These are phyloP conservation scores for Boletales sp. DNA, from an alignment of 768 basidiomycete species.

Conservation along the genomic window DNA sequence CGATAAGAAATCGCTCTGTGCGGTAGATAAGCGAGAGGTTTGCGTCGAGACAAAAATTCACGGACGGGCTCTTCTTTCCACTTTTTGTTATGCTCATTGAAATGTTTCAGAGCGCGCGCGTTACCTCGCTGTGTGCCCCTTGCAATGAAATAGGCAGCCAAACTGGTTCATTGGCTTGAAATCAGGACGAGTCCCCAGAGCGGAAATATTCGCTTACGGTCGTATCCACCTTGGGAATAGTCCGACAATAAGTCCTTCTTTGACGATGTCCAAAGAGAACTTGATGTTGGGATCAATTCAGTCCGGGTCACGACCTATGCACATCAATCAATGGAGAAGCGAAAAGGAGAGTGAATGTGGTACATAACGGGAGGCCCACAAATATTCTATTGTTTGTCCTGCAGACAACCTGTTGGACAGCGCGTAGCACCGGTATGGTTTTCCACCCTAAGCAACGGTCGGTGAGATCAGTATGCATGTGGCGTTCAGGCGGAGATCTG, in stretches of 20 bases:
- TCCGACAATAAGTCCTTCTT: conserved; percentile 19
- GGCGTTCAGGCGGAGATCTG: not conserved
- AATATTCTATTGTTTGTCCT: conserved; percentile 44
- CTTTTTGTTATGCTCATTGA: conserved; percentile 18
- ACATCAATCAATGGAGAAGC: not conserved
- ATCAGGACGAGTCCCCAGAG: not conserved
- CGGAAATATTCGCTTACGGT: conserved; percentile 21
- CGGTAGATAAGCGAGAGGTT: not conserved
- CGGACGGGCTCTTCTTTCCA: conserved; percentile 33
- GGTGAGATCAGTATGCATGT: not conserved
- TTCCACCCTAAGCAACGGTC: conserved; percentile 34
- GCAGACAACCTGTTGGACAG: conserved; percentile 35
- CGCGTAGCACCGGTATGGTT: conserved; percentile 24
- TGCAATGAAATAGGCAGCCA: conserved; percentile 14
- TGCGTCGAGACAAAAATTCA: not conserved
- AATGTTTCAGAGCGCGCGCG: conserved; percentile 6
- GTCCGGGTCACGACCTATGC: conserved; percentile 36
- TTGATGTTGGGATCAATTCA: conserved; percentile 30
- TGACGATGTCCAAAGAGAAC: conserved; percentile 29
- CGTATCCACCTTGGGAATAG: conserved; percentile 31
- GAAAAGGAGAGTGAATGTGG: conserved; percentile 5
- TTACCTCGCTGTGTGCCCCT: conserved; percentile 3
- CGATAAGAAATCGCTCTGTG: conserved; percentile 29
- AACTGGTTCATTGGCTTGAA: conserved; percentile 3
- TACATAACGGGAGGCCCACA: conserved; percentile 44